These are phyloP conservation scores for Cyclotella baltica DNA, from an alignment of 108 stramenopile species.

Conservation along the genomic window DNA sequence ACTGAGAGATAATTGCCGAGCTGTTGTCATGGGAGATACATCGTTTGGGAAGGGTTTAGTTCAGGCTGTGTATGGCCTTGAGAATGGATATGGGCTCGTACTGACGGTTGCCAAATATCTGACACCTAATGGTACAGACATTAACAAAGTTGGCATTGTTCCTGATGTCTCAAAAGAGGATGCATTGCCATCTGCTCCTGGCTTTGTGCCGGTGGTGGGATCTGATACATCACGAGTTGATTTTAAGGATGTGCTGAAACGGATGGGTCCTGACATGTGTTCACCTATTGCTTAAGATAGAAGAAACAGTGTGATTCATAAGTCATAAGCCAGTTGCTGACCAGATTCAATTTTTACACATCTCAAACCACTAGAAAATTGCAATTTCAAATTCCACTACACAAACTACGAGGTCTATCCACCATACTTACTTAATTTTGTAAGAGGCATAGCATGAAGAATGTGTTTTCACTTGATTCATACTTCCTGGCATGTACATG, in stretches of 20 bases:
- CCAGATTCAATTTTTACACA: too few species aligned
- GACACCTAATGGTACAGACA: constrained; percentile 89
- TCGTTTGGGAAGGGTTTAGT: constrained; percentile 96
- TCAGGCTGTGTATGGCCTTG: constrained; percentile 95
- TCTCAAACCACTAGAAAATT: too few species aligned
- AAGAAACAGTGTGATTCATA: too few species aligned
- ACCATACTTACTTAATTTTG: too few species aligned
- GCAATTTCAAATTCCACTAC: too few species aligned
- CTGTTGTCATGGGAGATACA: constrained; percentile 90
- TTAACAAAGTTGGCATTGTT: constrained; percentile 87
- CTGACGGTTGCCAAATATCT: constrained; percentile 94
- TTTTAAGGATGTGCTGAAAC: constrained; percentile 61
- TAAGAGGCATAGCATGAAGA: too few species aligned
- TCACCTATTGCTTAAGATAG: constrained; percentile 10
- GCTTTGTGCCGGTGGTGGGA: constrained; percentile 59
- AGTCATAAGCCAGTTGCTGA: too few species aligned
- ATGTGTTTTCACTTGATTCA: too few species aligned
- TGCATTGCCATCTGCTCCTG: constrained; percentile 57
- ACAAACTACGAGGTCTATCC: too few species aligned
- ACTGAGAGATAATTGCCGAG: constrained; percentile 93
- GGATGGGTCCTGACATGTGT: constrained; percentile 62
- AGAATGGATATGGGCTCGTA: constrained; percentile 91
- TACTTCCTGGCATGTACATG: too few species aligned
- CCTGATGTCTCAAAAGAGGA: constrained; percentile 68
- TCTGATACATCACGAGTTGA: constrained; percentile 81